phyloP scores from a whole-genome alignment of 257 asterid species.

The Eucommia ulmoides region DNA sequence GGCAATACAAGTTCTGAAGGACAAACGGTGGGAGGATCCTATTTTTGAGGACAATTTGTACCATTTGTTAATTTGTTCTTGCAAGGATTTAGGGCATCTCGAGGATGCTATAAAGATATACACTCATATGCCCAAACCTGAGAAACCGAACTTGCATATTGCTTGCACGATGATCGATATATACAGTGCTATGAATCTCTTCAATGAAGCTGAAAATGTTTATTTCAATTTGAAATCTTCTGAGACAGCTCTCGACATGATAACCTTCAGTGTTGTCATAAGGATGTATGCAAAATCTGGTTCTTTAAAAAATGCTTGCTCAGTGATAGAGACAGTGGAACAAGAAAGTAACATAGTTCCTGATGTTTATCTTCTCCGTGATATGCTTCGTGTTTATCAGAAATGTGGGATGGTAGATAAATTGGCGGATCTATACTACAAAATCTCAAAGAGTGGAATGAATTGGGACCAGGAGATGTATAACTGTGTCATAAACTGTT shows the following conservation, averaged over 20 bases:
- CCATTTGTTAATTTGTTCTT: constrained; percentile 73
- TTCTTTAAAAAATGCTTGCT: constrained; percentile 48
- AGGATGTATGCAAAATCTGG: constrained; percentile 74
- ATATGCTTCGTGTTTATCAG: constrained; percentile 73
- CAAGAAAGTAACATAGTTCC: constrained; percentile 52
- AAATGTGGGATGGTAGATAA: constrained; percentile 45
- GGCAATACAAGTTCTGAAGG: constrained; percentile 44
- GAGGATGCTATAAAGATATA: constrained; percentile 56
- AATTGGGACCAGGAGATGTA: constrained; percentile 90
- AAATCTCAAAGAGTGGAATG: constrained; percentile 40
- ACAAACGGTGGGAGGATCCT: constrained; percentile 68
- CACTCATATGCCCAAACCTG: constrained; percentile 44
- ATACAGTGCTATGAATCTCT: constrained; percentile 41
- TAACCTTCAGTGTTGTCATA: constrained; percentile 55
- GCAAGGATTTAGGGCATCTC: constrained; percentile 62
- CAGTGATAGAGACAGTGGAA: constrained; percentile 47
- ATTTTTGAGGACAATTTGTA: constrained; percentile 66
- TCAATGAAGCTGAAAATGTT: constrained; percentile 55
- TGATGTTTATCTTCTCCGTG: constrained; percentile 80
- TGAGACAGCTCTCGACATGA: constrained; percentile 48
- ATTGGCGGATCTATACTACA: constrained; percentile 50
- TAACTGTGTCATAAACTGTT: constrained; percentile 79
- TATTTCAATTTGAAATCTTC: constrained; percentile 40
- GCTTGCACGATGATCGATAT: constrained; percentile 77
- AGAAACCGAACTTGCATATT: constrained; percentile 60